A percentile compares a stretch with the other conserved stretches of the same genome.
These are phyloP conservation scores for Solanum sitiens DNA, from an alignment of 257 asterid species.

Conservation along the genomic window DNA sequence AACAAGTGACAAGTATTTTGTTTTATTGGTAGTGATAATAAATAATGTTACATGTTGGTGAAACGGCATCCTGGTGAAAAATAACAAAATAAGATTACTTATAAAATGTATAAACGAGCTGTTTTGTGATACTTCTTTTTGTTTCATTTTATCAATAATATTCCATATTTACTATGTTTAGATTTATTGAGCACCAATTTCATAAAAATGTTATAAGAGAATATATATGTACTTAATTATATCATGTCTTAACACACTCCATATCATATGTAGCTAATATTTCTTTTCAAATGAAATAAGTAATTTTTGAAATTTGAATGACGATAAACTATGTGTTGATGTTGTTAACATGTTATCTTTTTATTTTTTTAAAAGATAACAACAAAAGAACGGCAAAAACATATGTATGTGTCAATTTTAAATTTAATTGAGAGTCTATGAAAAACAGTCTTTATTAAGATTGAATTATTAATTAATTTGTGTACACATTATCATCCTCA, in stretches of 20 bases:
- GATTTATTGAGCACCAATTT: not conserved
- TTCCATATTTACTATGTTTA: not conserved
- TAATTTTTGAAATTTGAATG: not conserved
- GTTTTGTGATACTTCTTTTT: not conserved
- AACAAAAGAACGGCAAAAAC: not conserved
- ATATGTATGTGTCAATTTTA: too few relatives aligned
- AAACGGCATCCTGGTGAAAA: not conserved
- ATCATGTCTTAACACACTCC: not conserved
- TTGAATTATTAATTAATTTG: too few relatives aligned
- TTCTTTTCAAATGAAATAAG: too few relatives aligned
- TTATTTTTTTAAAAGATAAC: not conserved
- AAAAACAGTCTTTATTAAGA: too few relatives aligned
- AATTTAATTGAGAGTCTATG: not conserved
- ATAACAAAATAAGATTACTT: not conserved
- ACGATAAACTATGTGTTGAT: too few relatives aligned
- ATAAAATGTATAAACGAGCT: not conserved
- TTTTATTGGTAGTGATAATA: not conserved
- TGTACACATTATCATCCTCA: too few relatives aligned
- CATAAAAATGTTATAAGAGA: not conserved
- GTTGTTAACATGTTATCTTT: too few relatives aligned
- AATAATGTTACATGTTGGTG: not conserved
- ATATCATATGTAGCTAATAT: too few relatives aligned
- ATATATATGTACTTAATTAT: not conserved
- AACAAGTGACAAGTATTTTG: not conserved
- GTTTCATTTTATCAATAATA: not conserved